phyloP scores from a whole-genome alignment of 2,329 filamentous ascomycete species.

The Fusarium sp. region DNA sequence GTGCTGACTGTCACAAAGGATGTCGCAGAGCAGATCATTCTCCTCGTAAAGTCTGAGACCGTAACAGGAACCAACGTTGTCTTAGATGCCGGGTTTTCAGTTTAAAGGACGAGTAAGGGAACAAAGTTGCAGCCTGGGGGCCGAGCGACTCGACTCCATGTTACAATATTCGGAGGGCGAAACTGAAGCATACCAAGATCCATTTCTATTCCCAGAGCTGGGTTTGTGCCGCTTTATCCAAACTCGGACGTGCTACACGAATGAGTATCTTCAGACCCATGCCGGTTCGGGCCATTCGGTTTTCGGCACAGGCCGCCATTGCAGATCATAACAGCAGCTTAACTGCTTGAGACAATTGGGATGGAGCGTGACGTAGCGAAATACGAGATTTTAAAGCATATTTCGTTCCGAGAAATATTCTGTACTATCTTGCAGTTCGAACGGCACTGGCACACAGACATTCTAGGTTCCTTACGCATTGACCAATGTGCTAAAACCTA shows the following conservation, averaged over 20 bases:
- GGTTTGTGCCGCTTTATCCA: no score
- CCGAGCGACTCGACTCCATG: no score
- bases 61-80: conserved; percentile 10
- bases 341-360: not conserved
- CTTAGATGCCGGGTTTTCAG: conserved; percentile 6
- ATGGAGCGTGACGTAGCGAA: not conserved
- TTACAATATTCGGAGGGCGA: no score
- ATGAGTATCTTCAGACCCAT: no score
- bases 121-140: accelerated
- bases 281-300: not conserved
- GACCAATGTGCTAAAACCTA: no score
- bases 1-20: not conserved
- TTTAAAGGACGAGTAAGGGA: not conserved
- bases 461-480: accelerated
- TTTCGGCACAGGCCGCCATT: not conserved
- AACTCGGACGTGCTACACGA: accelerated
- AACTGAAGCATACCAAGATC: no score
- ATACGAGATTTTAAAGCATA: not conserved
- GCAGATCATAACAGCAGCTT: not conserved
- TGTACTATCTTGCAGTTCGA: no score
- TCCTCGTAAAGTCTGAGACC: conserved; percentile 1
- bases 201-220: no score
- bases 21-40: conserved; percentile 2
- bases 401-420: not conserved
- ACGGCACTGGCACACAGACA: not conserved